Conservation (phyloP, 352 stramenopile genomes). For the Vaucheria bursata region DNA sequence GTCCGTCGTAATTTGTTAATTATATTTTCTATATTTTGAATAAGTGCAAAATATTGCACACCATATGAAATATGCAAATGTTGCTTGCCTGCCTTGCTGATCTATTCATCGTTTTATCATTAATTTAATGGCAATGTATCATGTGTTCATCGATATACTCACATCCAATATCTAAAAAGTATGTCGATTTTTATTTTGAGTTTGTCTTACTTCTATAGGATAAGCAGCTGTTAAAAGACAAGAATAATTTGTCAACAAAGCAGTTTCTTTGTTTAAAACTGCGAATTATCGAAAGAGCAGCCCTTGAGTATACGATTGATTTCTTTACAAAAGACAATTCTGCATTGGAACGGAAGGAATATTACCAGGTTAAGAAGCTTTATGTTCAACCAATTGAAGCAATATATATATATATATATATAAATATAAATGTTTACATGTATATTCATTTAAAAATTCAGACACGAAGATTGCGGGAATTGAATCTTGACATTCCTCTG, state of each 20-base stretch:
- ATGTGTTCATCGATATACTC: no score
- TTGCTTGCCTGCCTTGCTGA: no score
- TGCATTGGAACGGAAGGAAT: constrained; percentile 44
- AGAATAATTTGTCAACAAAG: not conserved
- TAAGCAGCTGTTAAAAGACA: not conserved
- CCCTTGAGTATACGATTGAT: constrained; percentile 7
- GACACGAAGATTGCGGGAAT: not conserved
- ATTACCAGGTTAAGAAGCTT: constrained; percentile 49
- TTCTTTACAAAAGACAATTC: constrained; percentile 35
- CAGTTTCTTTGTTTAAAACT: not conserved
- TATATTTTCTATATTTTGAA: no score
- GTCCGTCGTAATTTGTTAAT: not conserved
- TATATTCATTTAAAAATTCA: no score
- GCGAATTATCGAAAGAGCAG: not conserved
- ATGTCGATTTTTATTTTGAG: not conserved
- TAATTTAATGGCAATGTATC: no score
- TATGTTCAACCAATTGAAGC: no score
- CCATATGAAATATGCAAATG: no score
- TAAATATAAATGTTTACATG: no score
- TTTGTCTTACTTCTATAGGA: constrained; percentile 1
- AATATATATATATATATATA: no score
- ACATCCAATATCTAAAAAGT: no score
- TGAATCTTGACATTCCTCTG: not conserved
- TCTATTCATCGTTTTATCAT: not conserved
- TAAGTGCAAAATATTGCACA: no score